These are phyloP conservation scores for Yarrowia phangngaensis DNA, from an alignment of 805 yeast genomes.

Conservation along the genomic window DNA sequence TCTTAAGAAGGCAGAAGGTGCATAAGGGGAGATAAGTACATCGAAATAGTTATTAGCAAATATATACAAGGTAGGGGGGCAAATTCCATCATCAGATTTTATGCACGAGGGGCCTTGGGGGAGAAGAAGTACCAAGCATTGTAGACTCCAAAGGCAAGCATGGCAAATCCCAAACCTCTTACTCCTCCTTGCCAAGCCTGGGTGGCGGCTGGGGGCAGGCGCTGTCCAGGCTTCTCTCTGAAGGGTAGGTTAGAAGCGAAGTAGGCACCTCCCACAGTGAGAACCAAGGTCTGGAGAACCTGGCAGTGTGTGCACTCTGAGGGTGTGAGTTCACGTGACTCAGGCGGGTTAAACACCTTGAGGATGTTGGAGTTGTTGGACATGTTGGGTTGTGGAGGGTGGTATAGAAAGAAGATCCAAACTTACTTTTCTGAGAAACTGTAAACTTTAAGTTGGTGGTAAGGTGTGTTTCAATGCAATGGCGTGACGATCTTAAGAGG, in stretches of 20 bases:
- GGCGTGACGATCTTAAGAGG: too few species aligned
- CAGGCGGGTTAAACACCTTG: conserved; percentile 32
- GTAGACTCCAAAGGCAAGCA: conserved; percentile 55
- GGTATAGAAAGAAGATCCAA: too few species aligned
- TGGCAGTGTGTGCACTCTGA: conserved; percentile 68
- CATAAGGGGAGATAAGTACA: conserved; percentile 2
- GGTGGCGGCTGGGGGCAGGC: conserved; percentile 35
- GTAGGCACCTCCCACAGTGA: conserved; percentile 60
- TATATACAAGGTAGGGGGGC: too few species aligned
- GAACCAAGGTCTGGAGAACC: conserved; percentile 55
- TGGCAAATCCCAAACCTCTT: conserved; percentile 51
- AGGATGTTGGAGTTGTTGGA: conserved; percentile 32
- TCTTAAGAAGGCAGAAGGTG: too few species aligned
- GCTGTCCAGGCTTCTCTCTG: conserved; percentile 43
- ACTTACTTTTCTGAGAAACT: too few species aligned
- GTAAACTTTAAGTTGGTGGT: too few species aligned
- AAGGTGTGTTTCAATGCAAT: too few species aligned
- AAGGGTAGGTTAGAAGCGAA: conserved; percentile 52
- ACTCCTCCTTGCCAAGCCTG: conserved; percentile 52
- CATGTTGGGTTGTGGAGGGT: conserved; percentile 12
- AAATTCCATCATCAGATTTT: background rate
- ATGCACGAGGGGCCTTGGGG: conserved; percentile 16
- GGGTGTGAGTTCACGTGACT: conserved; percentile 1
- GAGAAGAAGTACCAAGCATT: conserved; percentile 56
- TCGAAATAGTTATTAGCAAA: background rate